phyloP scores from a whole-genome alignment of 495 filamentous ascomycete species.

The Talaromyces ruber region DNA sequence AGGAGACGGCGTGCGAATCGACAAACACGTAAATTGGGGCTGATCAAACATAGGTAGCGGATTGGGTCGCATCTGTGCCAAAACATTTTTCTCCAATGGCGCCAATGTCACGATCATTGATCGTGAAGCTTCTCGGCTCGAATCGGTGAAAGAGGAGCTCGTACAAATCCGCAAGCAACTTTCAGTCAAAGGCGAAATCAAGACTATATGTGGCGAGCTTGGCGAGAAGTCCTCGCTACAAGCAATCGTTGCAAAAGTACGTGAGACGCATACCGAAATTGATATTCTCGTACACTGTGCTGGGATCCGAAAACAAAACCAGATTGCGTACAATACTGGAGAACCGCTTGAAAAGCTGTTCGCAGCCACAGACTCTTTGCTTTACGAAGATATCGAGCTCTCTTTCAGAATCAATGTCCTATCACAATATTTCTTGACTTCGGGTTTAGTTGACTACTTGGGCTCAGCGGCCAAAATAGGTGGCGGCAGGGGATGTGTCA shows the following conservation, averaged over 20 bases:
- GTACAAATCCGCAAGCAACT: not conserved
- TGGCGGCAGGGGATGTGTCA: not conserved
- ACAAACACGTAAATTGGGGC: too few relatives aligned
- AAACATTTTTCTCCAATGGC: not conserved
- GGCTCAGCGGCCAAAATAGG: not conserved
- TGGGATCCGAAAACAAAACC: not conserved
- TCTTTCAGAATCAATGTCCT: not conserved
- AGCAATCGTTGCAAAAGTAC: not conserved
- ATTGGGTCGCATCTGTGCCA: constrained; percentile 1
- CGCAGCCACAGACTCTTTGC: not conserved
- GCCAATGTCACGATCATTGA: not conserved
- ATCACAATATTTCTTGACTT: not conserved
- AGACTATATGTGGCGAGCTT: not conserved
- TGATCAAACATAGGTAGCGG: not conserved
- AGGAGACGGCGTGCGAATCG: too few relatives aligned
- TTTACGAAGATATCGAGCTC: not conserved
- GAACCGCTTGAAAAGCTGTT: not conserved
- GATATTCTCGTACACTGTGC: not conserved
- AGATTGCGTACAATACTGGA: not conserved
- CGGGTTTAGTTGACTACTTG: not conserved
- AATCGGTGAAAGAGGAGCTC: not conserved
- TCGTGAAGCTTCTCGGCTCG: not conserved
- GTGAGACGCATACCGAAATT: not conserved
- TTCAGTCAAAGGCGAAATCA: not conserved
- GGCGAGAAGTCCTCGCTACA: not conserved